These are phyloP conservation scores for Lizonia empirigonia DNA, from an alignment of 2,329 filamentous ascomycete genomes.

Conservation along the genomic window DNA sequence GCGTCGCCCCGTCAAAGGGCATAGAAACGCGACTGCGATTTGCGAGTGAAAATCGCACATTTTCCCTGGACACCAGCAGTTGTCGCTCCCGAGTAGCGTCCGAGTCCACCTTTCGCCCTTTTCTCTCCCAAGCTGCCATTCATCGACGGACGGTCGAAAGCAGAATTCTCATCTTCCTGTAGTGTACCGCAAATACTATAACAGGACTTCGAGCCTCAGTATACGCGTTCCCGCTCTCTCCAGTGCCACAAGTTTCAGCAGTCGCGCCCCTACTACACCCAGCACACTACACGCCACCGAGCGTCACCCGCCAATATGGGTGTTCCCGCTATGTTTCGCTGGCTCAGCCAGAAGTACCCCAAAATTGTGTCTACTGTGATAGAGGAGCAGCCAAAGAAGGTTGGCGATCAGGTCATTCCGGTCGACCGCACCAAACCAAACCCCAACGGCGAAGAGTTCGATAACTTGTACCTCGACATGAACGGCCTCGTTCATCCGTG, in stretches of 20 bases:
- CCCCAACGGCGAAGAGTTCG: conserved; percentile 96
- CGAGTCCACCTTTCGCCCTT: conserved; percentile 10
- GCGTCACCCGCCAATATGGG: conserved; percentile 66
- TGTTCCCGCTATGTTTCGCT: conserved; percentile 94
- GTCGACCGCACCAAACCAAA: conserved; percentile 85
- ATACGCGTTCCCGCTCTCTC: conserved; percentile 23
- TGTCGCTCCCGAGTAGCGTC: conserved; percentile 12
- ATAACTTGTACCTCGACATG: conserved; percentile 98
- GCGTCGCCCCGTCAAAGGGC: conserved; percentile 6
- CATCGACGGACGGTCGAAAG: conserved; percentile 20
- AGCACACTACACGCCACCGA: conserved; percentile 21
- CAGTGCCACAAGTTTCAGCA: conserved; percentile 18
- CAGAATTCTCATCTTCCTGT: conserved; percentile 17
- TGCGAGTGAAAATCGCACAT: background rate
- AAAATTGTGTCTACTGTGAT: conserved; percentile 94
- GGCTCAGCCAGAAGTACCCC: conserved; percentile 95
- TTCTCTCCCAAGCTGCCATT: conserved; percentile 19
- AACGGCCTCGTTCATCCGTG: conserved; percentile 99
- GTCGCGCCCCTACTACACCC: conserved; percentile 8
- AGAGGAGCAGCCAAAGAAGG: conserved; percentile 79
- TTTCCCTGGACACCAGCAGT: background rate
- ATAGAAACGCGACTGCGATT: conserved; percentile 1
- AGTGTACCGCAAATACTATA: conserved; percentile 29
- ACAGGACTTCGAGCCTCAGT: conserved; percentile 20
- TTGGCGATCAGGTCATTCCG: conserved; percentile 84